Base-by-base conservation (phyloP, 192 early-diverging fungal species). In the Coemansia sp. region DNA sequence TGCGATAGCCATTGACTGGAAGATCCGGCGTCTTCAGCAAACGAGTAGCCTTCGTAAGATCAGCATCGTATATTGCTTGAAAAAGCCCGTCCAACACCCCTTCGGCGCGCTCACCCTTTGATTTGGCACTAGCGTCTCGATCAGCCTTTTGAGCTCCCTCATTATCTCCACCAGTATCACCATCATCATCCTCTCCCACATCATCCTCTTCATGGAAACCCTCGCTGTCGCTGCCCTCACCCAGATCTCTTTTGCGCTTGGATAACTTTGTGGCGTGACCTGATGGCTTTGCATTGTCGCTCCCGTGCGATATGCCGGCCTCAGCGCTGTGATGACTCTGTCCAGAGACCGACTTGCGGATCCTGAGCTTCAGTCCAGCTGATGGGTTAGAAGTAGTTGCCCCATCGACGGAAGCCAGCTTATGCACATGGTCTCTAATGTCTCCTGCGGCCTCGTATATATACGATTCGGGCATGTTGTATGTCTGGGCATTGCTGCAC, bases 401-500 rank as follows among this genome's bases (percentile, higher is more conserved):
- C 59, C 67, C 70, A 42, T 50, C 49, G 42, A n/a, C 48, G 16
- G 61, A 45, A 61, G 69, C 75, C 15, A 75, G 69, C 21, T 43
- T 53, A 50, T 71, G 75, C 42, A 83, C 65, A 26, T 59, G 49
- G 15, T 59, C 47, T 61, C 66, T 54, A 18, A 83, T 83, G 2
- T 83, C 76, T 32, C 72, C 81, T 32, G 81, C 81, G 19, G 71
- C 39, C 37, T 78, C 76, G 57, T 75, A 74, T 18, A 83, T 78
- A 38, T 83, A 77, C 44, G 81, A 83, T 6, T 69, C 81, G 1
- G 81, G 81, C 38, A 83, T 85, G 71, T 99, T 99, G 79, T 93
- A 99, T 15, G 81, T 90, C 75, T 89, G 87, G 6, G 97, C 97
- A 70, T 99, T 99, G 74, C 87, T 66, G 74, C 92, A 95, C 93